Percentiles rank a stretch among this genome's conserved stretches.
phyloP scores from a whole-genome alignment of 176 grass and related monocot species.

The Aechmea fasciata region DNA sequence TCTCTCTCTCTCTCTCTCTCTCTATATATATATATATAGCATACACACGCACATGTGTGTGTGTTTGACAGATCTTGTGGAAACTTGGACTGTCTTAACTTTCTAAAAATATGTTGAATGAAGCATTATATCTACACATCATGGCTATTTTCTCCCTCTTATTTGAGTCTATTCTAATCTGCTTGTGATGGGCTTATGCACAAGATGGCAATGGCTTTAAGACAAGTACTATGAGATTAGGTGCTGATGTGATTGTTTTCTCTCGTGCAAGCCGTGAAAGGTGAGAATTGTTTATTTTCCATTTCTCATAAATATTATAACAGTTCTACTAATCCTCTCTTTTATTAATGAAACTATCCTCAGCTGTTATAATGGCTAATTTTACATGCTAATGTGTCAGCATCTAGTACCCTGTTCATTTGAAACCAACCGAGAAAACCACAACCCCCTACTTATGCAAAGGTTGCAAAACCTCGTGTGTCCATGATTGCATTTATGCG shows the following conservation, averaged over 20 bases:
- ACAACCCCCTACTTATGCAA: too few species aligned
- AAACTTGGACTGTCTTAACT: too few species aligned
- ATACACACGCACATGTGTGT: too few species aligned
- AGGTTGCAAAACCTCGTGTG: too few species aligned
- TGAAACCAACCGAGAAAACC: too few species aligned
- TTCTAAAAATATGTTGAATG: too few species aligned
- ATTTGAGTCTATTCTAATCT: background rate
- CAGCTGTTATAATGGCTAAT: background rate
- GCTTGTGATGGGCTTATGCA: conserved; percentile 7
- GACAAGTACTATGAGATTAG: conserved; percentile 98
- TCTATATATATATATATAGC: too few species aligned
- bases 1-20: too few species aligned
- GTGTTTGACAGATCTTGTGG: background rate
- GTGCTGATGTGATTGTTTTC: conserved; percentile 89
- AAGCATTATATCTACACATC: too few species aligned
- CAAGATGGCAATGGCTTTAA: conserved; percentile 99
- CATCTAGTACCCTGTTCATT: too few species aligned
- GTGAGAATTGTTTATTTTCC: conserved; percentile 11
- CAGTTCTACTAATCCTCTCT: background rate
- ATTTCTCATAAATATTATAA: background rate
- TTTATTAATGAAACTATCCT: background rate
- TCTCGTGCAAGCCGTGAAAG: conserved; percentile 48
- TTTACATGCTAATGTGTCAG: background rate
- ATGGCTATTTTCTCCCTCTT: background rate
- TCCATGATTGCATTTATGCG: too few species aligned